Base-by-base conservation (phyloP, 2,329 filamentous ascomycete genomes). In the Arthrinium puccinioides region DNA sequence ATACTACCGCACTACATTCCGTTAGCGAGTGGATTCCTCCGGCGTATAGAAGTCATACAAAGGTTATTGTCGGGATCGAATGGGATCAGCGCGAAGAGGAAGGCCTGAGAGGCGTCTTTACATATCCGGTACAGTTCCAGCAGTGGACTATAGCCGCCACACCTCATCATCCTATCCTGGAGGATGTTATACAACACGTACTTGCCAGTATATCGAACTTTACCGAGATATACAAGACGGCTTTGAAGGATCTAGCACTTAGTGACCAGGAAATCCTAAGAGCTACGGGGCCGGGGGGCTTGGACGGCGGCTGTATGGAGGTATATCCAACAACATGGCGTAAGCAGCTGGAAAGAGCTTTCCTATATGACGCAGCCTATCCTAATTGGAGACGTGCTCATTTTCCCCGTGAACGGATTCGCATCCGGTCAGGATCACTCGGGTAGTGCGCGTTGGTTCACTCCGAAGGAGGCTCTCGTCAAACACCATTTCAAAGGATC, bases 261-360 rank as follows among this genome's bases (percentile, higher is more conserved):
- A 18, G n/a, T 5, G 32, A 25, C 21, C 29, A 15, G 7, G 38
- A 44, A n/a, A 39, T 45, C 2, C 8, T 47, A 2, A 41, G 32
- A 9, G 29, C 38, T 9, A 44, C 43, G 4, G 43, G 43, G 2
- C 45, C 43, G 13, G 32, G 33, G n/a, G 9, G 41, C 41, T 4
- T 44, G 43, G 41, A 44, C 34, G 6, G 39, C 42, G n/a, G 41
- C 36, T 7, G 41, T 45, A 5, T 39, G 40, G 13, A 19, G 16
- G 21, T 13, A 36, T 2, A 37, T 45, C 2, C 14, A 37, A 15
- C 21, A 21, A n/a, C 20, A 21, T 14, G 20, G 14, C 11, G 20
- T 33, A 14, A 16, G n/a, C 21, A 15, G 14, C 10, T 6, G 10
- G 21, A 7, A 5, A 2, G 6, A 34, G 2, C 32, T 34, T 8